phyloP scores from a whole-genome alignment of 192 early-diverging fungal genomes.

The Phlyctochytrium planicorne region DNA sequence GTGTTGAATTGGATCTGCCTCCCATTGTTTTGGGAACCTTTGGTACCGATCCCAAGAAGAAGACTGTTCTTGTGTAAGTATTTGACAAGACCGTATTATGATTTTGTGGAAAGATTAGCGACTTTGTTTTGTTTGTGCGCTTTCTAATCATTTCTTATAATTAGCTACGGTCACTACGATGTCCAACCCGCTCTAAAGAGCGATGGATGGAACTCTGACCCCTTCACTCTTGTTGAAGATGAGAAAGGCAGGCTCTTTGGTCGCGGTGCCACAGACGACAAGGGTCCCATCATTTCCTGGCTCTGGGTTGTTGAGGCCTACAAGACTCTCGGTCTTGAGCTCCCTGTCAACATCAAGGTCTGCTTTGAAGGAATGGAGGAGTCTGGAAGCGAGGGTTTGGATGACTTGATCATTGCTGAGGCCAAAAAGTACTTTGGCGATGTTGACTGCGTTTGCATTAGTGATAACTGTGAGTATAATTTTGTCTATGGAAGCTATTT shows the following conservation, averaged over 20 bases:
- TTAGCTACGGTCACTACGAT: slow-evolving; percentile 82
- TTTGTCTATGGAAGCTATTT: neutral
- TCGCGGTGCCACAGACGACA: slow-evolving; percentile 95
- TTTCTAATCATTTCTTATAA: neutral
- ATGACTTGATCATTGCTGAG: slow-evolving; percentile 82
- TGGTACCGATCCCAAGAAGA: slow-evolving; percentile 88
- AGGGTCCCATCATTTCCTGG: slow-evolving; percentile 96
- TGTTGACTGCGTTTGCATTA: slow-evolving; percentile 95
- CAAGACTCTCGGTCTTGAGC: slow-evolving; percentile 83
- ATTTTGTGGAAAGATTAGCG: neutral
- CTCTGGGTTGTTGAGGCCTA: slow-evolving; percentile 93
- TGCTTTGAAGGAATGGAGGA: slow-evolving; percentile 98
- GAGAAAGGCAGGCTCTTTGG: slow-evolving; percentile 81
- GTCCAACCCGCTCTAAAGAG: slow-evolving; percentile 75
- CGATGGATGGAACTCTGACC: slow-evolving; percentile 83
- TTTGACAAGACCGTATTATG: slow-evolving; percentile 5
- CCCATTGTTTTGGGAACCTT: slow-evolving; percentile 90
- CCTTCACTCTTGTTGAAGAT: slow-evolving; percentile 85
- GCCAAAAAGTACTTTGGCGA: slow-evolving; percentile 86
- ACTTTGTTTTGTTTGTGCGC: neutral
- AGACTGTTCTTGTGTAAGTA: slow-evolving; percentile 92
- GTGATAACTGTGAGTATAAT: slow-evolving; percentile 80
- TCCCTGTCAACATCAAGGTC: slow-evolving; percentile 95
- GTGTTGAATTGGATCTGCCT: slow-evolving; percentile 75
- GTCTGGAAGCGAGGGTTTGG: slow-evolving; percentile 92